These are phyloP conservation scores for Salix dunnii DNA, from an alignment of 345 rosid species.

Conservation along the genomic window DNA sequence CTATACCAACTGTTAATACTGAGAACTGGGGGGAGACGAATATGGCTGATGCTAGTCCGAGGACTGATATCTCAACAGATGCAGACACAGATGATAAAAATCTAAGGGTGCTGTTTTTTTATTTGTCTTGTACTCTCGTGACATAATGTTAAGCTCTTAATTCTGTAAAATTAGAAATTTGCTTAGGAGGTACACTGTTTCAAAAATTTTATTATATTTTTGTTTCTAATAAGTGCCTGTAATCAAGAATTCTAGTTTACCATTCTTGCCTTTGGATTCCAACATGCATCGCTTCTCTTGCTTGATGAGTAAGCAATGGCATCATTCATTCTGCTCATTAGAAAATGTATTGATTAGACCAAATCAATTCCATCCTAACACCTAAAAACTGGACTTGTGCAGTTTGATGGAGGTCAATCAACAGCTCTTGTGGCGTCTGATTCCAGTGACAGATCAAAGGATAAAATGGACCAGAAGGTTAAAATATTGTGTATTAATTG, in stretches of 20 bases:
- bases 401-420: constrained; percentile 64
- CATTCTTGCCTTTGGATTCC: background rate
- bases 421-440: constrained; percentile 58
- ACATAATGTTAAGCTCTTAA: background rate
- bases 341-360: constrained; percentile 1
- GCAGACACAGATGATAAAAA: constrained; percentile 82
- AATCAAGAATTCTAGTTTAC: constrained; percentile 6
- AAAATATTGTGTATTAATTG: constrained; percentile 3
- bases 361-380: constrained; percentile 16
- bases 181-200: background rate
- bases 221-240: background rate
- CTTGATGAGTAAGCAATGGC: background rate
- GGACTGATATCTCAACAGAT: constrained; percentile 84
- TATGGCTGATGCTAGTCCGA: constrained; percentile 97
- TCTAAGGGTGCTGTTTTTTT: constrained; percentile 58
- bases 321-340: constrained; percentile 2
- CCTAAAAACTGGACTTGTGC: constrained; percentile 23
- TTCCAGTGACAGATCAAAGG: constrained; percentile 92
- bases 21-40: constrained; percentile 44
- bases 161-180: background rate
- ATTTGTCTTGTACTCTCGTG: background rate
- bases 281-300: constrained; percentile 7
- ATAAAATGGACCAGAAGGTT: constrained; percentile 94
- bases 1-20: constrained; percentile 36
- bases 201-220: background rate